Evolutionary conservation across 768 basidiomycete genomes (phyloP).

Genomic region (Gautieria morchelliformis): DNA sequence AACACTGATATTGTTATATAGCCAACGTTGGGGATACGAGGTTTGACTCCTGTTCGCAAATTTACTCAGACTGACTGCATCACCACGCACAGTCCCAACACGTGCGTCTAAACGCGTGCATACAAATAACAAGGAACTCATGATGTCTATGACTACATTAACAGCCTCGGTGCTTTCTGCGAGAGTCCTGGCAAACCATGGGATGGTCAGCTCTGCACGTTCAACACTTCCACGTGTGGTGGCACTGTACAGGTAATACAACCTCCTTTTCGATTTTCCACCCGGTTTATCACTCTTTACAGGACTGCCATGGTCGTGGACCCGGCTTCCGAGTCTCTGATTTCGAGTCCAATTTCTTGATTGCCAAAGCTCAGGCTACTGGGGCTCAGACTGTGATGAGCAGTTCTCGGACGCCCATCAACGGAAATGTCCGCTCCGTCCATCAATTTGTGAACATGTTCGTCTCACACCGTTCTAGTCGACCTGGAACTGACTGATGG

Average conservation of each 20-base stretch:
- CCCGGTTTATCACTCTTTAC: background rate
- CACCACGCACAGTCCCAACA: constrained; percentile 46
- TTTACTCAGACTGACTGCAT: background rate
- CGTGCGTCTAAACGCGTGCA: constrained; percentile 31
- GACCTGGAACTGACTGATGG: background rate
- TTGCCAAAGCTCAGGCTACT: constrained; percentile 59
- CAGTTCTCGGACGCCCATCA: constrained; percentile 35
- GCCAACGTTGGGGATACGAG: constrained; percentile 72
- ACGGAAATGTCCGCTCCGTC: constrained; percentile 58
- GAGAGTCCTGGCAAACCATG: constrained; percentile 62
- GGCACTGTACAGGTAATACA: constrained; percentile 2
- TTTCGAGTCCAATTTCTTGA: constrained; percentile 67
- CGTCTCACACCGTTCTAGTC: constrained; percentile 14
- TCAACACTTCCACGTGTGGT: constrained; percentile 67
- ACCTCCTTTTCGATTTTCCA: background rate
- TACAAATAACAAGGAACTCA: background rate
- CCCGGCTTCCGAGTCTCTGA: constrained; percentile 69
- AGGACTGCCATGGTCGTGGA: constrained; percentile 30
- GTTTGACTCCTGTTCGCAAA: background rate
- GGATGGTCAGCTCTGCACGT: constrained; percentile 62
- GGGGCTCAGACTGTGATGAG: constrained; percentile 61
- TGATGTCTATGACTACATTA: background rate
- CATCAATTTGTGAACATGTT: constrained; percentile 66
- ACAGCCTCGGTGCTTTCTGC: constrained; percentile 62
- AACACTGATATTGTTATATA: constrained; percentile 19